A percentile compares a stretch with the other conserved stretches of the same genome.
phyloP scores from a whole-genome alignment of 495 filamentous ascomycete genomes.

The Aspergillus indologenus region DNA sequence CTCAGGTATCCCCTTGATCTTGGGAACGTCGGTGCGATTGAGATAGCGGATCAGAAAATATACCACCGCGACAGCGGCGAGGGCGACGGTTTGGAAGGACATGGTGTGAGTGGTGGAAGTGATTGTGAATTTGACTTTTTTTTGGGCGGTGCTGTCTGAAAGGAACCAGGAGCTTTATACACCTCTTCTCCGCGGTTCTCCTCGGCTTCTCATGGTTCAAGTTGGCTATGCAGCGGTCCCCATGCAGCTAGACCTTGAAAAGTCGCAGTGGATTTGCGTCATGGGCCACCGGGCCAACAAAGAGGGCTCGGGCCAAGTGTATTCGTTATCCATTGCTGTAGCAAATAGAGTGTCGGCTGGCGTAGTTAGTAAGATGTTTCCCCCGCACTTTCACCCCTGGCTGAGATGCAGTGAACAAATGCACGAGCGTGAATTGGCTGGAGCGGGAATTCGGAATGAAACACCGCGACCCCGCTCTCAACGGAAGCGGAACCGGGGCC shows the following conservation, averaged over 20 bases:
- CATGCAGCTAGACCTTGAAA: neutral
- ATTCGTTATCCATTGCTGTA: no score
- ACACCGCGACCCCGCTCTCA: neutral
- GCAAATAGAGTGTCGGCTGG: neutral
- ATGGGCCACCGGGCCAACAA: neutral
- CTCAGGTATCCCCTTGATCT: slow-evolving; percentile 62
- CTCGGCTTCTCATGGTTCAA: neutral
- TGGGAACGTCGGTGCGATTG: slow-evolving; percentile 56
- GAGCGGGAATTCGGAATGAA: neutral
- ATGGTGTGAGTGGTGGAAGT: slow-evolving; percentile 22
- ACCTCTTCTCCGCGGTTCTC: neutral
- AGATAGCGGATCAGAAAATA: slow-evolving; percentile 54
- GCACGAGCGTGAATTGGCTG: neutral
- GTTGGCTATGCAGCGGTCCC: neutral
- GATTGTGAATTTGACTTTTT: no score
- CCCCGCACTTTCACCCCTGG: neutral
- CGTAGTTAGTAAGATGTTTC: neutral
- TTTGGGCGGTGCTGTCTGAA: neutral
- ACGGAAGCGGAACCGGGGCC: neutral
- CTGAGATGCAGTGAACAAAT: neutral
- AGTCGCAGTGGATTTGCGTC: neutral
- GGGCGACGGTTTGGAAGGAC: slow-evolving; percentile 41
- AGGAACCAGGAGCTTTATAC: neutral
- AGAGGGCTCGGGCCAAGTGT: no score
- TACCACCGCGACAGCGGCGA: slow-evolving; percentile 40